Conservation (phyloP, 176 grass and related monocot species). For the Saccharum officinarum region DNA sequence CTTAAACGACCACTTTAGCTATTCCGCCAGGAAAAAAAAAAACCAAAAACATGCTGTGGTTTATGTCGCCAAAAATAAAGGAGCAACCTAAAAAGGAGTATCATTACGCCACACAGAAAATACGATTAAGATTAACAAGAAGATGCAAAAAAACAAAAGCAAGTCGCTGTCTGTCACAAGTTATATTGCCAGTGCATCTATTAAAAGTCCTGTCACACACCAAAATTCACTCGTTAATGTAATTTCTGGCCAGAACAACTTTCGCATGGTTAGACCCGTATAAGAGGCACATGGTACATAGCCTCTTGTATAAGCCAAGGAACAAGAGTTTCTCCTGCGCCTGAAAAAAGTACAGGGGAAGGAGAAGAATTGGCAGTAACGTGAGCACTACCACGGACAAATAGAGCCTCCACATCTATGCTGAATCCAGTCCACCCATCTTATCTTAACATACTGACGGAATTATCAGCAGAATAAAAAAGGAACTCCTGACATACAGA, state of each 20-base stretch:
- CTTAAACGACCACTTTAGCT: not conserved
- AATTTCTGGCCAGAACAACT: conserved; percentile 22
- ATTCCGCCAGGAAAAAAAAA: not conserved
- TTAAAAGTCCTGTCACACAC: not conserved
- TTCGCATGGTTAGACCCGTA: conserved; percentile 29
- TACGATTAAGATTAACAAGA: not conserved
- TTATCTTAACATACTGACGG: conserved; percentile 24
- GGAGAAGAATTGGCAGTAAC: conserved; percentile 21
- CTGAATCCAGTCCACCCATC: conserved; percentile 15
- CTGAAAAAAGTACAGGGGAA: conserved; percentile 24
- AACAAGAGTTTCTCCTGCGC: conserved; percentile 12
- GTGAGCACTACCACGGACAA: conserved; percentile 21
- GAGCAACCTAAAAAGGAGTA: not conserved
- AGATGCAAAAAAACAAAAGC: not conserved
- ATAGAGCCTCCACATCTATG: conserved; percentile 36
- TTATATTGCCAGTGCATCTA: not conserved
- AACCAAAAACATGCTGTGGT: not conserved
- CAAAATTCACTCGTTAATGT: not conserved
- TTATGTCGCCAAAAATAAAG: not conserved
- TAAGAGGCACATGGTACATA: conserved; percentile 5
- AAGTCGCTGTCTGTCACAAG: not conserved
- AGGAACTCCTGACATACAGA: not conserved
- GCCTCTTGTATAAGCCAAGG: conserved; percentile 25
- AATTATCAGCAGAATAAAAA: conserved; percentile 13
- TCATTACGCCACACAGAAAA: not conserved